A percentile compares a stretch with the other conserved stretches of the same genome.
Conservation (phyloP, 768 basidiomycete species). For the Tephrocybe sp. region DNA sequence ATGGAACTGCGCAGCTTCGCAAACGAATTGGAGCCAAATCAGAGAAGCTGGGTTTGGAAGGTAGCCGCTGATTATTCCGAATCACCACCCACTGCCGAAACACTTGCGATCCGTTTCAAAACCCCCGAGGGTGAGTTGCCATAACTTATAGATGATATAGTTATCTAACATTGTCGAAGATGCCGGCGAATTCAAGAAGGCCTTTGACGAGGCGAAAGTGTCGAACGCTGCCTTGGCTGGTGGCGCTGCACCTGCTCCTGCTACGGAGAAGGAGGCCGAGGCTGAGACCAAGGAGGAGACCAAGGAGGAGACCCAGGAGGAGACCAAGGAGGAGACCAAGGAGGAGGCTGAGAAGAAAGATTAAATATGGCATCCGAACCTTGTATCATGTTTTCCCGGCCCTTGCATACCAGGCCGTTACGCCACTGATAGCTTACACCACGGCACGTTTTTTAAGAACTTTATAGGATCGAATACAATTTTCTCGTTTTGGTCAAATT, state of each 20-base stretch:
- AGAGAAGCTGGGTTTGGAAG: constrained; percentile 99
- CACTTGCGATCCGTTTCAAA: constrained; percentile 96
- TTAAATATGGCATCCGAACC: constrained; percentile 2
- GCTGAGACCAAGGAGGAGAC: constrained; percentile 15
- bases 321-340: constrained; percentile 27
- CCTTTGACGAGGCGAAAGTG: constrained; percentile 84
- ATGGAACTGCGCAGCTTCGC: constrained; percentile 97
- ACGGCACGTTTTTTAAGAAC: constrained; percentile 16
- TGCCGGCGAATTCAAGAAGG: constrained; percentile 85
- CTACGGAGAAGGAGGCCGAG: constrained; percentile 19
- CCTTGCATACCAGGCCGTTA: constrained; percentile 16
- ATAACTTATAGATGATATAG: background rate
- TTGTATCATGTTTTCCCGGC: background rate
- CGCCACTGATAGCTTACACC: constrained; percentile 25
- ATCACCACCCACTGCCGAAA: constrained; percentile 86
- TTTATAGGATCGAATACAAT: constrained; percentile 9
- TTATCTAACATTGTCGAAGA: constrained; percentile 41
- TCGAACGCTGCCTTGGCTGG: constrained; percentile 51
- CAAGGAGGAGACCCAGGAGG: constrained; percentile 19
- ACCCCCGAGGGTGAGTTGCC: constrained; percentile 84
- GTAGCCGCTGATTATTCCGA: constrained; percentile 95
- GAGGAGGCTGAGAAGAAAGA: constrained; percentile 28
- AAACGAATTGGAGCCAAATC: too few relatives aligned
- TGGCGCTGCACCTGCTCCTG: constrained; percentile 23
- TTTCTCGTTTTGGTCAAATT: constrained; percentile 3